Base-by-base conservation (phyloP, 306 rosid genomes). In the Glycyrrhiza uralensis region DNA sequence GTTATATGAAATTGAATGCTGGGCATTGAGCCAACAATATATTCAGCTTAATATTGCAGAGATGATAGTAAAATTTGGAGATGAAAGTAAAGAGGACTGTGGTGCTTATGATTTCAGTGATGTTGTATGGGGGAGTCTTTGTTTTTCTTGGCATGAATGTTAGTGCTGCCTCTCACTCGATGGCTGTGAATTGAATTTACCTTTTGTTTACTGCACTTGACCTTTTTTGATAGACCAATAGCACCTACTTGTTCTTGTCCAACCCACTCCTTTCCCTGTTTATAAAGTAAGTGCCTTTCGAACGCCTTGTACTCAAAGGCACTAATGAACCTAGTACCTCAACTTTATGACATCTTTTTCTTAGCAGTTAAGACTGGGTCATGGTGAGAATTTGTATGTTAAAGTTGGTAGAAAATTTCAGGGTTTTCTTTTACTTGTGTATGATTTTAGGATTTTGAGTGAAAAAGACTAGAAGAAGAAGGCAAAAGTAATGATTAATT, bases 381-480 rank as follows among this genome's bases (percentile, higher is more conserved):
- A 26, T 60, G 52, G 57, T 50, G 18, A 66, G 32, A 42, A 66
- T 72, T n/a, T 26, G 62, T 54, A 49, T 39, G 65, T 56, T 60
- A 72, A 29, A 49, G 28, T 51, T 32, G 41, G 52, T 47, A 6
- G 58, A 55, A 66, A 72, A 30, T 4, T 66, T 65, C 9, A 29
- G 54, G 20, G 13, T 51, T 66, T 57, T 69, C 32, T 36, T 26
- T 41, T 59, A 30, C 56, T 4, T 77, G 74, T 47, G 41, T 24
- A 15, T 69, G 46, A 6, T 45, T 69, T 54, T 69, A 46, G 77
- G 66, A 35, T 82, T 57, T 69, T 67, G 71, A 52, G 70, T 52
- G 30, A 44, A 42, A 30, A 61, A 64, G 23, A 33, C 18, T 20
- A 69, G 62, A 33, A 35, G 17, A 35, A 13, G 61, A 70, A 46